Conservation (phyloP, 1,139 yeast species). For the Citeromyces hawaiiensis region DNA sequence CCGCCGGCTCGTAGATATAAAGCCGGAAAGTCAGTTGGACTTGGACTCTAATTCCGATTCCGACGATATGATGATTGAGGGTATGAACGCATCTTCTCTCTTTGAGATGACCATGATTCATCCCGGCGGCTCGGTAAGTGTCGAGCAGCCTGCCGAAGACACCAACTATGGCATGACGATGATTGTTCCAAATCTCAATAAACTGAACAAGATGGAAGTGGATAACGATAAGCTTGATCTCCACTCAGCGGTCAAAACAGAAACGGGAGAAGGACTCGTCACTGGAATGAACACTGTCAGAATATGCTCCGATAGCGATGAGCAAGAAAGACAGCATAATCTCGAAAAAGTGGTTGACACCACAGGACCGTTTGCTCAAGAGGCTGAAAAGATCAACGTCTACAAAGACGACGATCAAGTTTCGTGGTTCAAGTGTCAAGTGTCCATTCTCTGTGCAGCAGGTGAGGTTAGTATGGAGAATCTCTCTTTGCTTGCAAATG, state of each 20-base stretch:
- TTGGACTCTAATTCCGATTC: constrained; percentile 2
- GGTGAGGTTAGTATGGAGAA: not conserved
- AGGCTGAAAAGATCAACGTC: constrained; percentile 7
- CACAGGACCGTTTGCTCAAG: constrained; percentile 11
- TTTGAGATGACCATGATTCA: constrained; percentile 7
- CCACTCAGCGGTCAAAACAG: not conserved
- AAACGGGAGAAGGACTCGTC: not conserved
- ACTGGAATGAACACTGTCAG: not conserved
- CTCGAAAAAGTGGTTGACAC: constrained; percentile 9
- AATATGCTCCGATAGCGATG: not conserved
- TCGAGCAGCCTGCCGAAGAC: constrained; percentile 14
- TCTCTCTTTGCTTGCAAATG: not conserved
- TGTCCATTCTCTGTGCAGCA: not conserved
- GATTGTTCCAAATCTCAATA: constrained; percentile 14
- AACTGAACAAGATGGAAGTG: not conserved
- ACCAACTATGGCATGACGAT: constrained; percentile 16
- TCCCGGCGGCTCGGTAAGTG: constrained; percentile 5
- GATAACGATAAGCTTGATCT: not conserved
- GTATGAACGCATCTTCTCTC: constrained; percentile 2
- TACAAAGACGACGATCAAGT: constrained; percentile 7
- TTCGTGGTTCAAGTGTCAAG: constrained; percentile 10
- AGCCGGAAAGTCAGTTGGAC: not conserved
- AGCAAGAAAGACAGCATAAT: constrained; percentile 4
- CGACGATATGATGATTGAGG: constrained; percentile 4
- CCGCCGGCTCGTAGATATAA: not conserved